phyloP scores from a whole-genome alignment of 148 eudicot genomes.

The Rhododendron williamsianum region DNA sequence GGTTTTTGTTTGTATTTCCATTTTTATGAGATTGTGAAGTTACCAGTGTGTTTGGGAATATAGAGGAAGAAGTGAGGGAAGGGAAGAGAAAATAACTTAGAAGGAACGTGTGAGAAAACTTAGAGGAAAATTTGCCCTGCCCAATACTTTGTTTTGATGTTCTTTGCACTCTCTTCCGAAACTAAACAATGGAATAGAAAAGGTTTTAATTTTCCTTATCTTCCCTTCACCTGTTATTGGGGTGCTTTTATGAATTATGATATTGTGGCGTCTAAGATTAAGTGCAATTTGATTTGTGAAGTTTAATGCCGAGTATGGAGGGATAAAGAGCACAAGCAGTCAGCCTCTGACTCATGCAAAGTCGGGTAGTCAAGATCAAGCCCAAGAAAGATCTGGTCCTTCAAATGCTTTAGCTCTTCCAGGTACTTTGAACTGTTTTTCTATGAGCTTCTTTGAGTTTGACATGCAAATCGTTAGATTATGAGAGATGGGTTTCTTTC shows the following conservation, averaged over 20 bases:
- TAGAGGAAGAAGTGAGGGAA: too few species aligned
- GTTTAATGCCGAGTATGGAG: constrained; percentile 65
- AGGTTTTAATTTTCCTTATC: not conserved
- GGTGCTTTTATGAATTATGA: not conserved
- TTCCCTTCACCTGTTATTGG: not conserved
- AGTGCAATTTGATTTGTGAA: constrained; percentile 21
- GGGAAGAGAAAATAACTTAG: too few species aligned
- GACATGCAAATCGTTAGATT: not conserved
- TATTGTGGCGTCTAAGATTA: not conserved
- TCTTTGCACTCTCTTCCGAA: not conserved
- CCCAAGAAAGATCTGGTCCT: constrained; percentile 32
- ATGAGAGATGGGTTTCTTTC: not conserved
- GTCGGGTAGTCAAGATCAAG: constrained; percentile 26
- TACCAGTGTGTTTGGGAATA: not conserved
- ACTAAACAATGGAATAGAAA: not conserved
- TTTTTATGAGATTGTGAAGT: not conserved
- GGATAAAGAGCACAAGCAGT: constrained; percentile 32
- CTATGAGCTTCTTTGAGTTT: not conserved
- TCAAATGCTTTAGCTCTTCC: constrained; percentile 71
- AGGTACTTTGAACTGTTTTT: constrained; percentile 33
- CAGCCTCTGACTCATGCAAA: constrained; percentile 35
- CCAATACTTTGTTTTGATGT: not conserved
- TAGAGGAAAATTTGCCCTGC: not conserved
- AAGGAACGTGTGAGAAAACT: not conserved
- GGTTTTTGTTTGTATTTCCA: not conserved